Base-by-base conservation (phyloP, 2,329 filamentous ascomycete genomes). In the Trichoderma sp. region DNA sequence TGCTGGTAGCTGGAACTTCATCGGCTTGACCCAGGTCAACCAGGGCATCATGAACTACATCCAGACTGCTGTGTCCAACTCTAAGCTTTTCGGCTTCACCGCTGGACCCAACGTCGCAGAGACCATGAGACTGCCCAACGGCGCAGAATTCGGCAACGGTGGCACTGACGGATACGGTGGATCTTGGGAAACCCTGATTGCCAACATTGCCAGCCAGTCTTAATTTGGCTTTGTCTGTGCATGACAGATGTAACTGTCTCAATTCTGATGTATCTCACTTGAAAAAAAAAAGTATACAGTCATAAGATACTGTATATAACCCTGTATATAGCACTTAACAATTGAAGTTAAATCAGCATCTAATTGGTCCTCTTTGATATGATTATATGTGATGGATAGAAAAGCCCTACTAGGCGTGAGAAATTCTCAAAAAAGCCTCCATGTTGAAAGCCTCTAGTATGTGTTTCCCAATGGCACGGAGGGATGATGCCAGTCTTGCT, bases 401-500 rank as follows among this genome's bases (percentile, higher is more conserved):
- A 28, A 18, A 26, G 2, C 14, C 3, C 7, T n/a, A 0, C 53
- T 30, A n/a, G 4, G 15, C 14, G 24, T 6, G 11, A n/a, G 18
- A 1, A 57, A 28, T 14, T 18, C 24, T 15, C 15, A 24, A 11
- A 5, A 3, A 51, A 11, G 9, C 1, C 2, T 24, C 11, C 4
- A 12, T 51, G 11, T 51, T 2, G 11, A 53, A 12, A 24, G 47
- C 43, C 9, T 32, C 53, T 66, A 81, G 70, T 82, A 82, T 0
- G 81, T 80, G 70, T 82, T 79, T 4, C 80, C 81, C 34, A 71
- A 34, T 1, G 77, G 76, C 12, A 77, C 74, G 1, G 70, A 67
- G 0, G 67, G 66, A 56, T 76, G 75, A 11, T 76, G 79, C 84
- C 86, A 90, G 64, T 88, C 86, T 30, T 79, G 76, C 36, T 87